phyloP scores from a whole-genome alignment of 2,329 filamentous ascomycete genomes.

The Ophiostoma triangulosporum region DNA sequence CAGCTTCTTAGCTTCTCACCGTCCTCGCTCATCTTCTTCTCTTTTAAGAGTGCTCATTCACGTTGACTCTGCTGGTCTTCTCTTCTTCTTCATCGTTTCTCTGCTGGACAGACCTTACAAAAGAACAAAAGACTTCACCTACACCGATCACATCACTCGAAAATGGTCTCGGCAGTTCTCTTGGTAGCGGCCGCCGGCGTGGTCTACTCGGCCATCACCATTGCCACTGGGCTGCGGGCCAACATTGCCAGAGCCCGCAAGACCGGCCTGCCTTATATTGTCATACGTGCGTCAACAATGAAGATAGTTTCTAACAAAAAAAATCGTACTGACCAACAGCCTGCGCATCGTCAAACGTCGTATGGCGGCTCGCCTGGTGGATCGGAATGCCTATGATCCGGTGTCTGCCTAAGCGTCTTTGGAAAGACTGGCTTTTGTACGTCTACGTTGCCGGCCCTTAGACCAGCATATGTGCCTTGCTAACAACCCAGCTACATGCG shows the following conservation, averaged over 20 bases:
- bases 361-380: conserved; percentile 42
- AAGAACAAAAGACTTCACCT: too few relatives aligned
- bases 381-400: conserved; percentile 44
- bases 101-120: too few relatives aligned
- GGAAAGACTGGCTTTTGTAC: conserved; percentile 47
- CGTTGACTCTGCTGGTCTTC: too few relatives aligned
- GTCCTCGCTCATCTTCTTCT: too few relatives aligned
- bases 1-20: too few relatives aligned
- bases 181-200: background rate
- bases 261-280: conserved; percentile 37
- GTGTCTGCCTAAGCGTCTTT: conserved; percentile 39
- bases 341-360: conserved; percentile 32
- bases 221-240: conserved; percentile 22
- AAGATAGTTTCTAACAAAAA: background rate
- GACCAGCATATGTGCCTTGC: background rate
- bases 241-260: conserved; percentile 38
- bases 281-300: conserved; percentile 38
- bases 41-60: too few relatives aligned
- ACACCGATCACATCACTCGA: background rate
- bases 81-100: too few relatives aligned
- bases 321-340: conserved; percentile 22
- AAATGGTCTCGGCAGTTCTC: background rate
- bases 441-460: too few relatives aligned
- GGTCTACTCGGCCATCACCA: background rate
- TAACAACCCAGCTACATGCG: conserved; percentile 31